Evolutionary conservation across 129 eudicot genomes (phyloP).

Genomic region (Chrysanthemum lavandulifolium): DNA sequence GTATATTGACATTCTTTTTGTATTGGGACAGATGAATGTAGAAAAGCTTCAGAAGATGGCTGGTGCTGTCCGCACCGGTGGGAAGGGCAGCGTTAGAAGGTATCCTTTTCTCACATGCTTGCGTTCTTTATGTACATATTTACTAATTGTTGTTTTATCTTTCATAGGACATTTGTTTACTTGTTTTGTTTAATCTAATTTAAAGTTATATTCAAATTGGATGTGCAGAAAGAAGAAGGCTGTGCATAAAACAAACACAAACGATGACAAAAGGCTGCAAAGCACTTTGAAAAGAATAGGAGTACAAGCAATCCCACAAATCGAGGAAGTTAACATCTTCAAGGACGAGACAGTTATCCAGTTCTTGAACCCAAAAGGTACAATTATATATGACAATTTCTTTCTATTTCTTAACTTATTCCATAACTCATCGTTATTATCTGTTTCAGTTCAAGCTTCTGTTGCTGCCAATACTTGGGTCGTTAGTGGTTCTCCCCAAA

Average conservation of each 20-base stretch:
- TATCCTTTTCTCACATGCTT: neutral
- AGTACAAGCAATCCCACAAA: conserved; percentile 67
- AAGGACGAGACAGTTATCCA: conserved; percentile 86
- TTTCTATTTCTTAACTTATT: neutral
- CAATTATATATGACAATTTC: neutral
- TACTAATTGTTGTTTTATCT: neutral
- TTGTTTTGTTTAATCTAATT: neutral
- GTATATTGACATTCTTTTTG: neutral
- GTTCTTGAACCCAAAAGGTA: conserved; percentile 86
- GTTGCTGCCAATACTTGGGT: conserved; percentile 96
- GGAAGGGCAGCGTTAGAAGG: conserved; percentile 15
- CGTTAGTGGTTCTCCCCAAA: conserved; percentile 85
- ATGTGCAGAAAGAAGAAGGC: conserved; percentile 89
- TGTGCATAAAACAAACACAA: conserved; percentile 83
- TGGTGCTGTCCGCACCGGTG: conserved; percentile 9
- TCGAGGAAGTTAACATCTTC: conserved; percentile 85
- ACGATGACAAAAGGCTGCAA: conserved; percentile 83
- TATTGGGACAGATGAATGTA: conserved; percentile 8
- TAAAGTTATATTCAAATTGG: neutral
- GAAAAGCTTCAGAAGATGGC: conserved; percentile 14
- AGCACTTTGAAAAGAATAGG: conserved; percentile 85
- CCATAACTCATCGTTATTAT: neutral
- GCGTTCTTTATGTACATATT: neutral
- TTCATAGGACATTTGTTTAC: neutral
- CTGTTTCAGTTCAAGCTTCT: conserved; percentile 82